These are phyloP conservation scores for Magnusiomyces suaveolens DNA, from an alignment of 1,139 yeast species.

Conservation along the genomic window DNA sequence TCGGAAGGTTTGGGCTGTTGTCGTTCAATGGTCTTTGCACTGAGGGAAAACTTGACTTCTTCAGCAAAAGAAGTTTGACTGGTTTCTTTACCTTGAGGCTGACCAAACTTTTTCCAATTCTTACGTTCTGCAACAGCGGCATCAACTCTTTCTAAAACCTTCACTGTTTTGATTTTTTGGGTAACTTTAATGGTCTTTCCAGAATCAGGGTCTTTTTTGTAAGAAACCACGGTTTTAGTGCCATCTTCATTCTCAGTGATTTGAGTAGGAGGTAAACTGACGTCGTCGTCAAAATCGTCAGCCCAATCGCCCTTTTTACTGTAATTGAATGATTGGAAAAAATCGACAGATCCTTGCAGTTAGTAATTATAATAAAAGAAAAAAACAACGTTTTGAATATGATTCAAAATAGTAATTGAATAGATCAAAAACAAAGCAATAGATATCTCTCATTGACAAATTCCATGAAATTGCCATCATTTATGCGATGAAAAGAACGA, in stretches of 20 bases:
- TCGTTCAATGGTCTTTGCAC: constrained; percentile 24
- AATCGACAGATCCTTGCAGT: too few relatives aligned
- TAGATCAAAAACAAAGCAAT: too few relatives aligned
- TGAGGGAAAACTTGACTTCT: constrained; percentile 41
- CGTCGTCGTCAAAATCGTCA: constrained; percentile 25
- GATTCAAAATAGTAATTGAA: too few relatives aligned
- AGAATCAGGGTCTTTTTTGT: constrained; percentile 54
- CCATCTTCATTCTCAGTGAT: constrained; percentile 76
- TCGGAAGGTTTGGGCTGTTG: constrained; percentile 36
- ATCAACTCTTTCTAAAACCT: constrained; percentile 69
- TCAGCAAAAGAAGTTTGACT: constrained; percentile 83
- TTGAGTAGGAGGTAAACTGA: constrained; percentile 39
- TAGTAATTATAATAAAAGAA: too few relatives aligned
- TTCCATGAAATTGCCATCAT: too few relatives aligned
- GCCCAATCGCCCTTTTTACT: constrained; percentile 21
- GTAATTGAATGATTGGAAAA: background rate
- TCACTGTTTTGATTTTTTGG: constrained; percentile 69
- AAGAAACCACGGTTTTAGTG: constrained; percentile 78
- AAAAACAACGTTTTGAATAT: too few relatives aligned
- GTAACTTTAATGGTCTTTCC: constrained; percentile 87
- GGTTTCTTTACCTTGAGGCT: constrained; percentile 40
- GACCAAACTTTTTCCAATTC: constrained; percentile 64
- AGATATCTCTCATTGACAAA: too few relatives aligned
- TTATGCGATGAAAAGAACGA: too few relatives aligned
- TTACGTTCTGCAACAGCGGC: constrained; percentile 36